These are phyloP conservation scores for Vaccinium myrtillus DNA, from an alignment of 148 eudicot genomes.

Conservation along the genomic window DNA sequence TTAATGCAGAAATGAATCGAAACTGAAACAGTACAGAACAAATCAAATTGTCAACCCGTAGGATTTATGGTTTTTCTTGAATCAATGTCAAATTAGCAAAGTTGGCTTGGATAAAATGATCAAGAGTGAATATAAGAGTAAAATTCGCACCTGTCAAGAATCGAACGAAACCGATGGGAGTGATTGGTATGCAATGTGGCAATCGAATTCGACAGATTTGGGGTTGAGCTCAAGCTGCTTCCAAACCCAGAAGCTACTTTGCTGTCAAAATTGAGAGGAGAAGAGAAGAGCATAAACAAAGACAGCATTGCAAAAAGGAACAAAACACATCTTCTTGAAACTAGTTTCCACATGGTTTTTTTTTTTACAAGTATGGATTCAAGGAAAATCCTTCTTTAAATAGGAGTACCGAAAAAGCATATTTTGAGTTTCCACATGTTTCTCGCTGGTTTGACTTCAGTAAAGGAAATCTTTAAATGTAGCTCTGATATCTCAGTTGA, in stretches of 20 bases:
- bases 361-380: background rate
- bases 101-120: background rate
- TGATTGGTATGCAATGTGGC: slow-evolving; percentile 19
- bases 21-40: background rate
- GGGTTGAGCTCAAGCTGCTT: slow-evolving; percentile 17
- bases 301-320: background rate
- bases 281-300: slow-evolving; percentile 9
- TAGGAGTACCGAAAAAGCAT: background rate
- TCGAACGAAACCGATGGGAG: slow-evolving; percentile 13
- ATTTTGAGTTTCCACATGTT: background rate
- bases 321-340: background rate
- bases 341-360: slow-evolving; percentile 22
- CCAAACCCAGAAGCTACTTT: slow-evolving; percentile 14
- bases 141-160: slow-evolving; percentile 30
- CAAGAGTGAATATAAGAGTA: background rate
- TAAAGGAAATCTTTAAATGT: too few relatives aligned
- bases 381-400: background rate
- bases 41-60: background rate
- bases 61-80: background rate
- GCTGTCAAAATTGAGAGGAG: background rate
- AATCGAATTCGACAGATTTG: slow-evolving; percentile 14
- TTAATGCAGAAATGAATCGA: background rate
- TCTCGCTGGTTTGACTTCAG: background rate
- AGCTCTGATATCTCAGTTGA: too few relatives aligned
- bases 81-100: background rate